Percentiles rank a stretch among this genome's conserved stretches.
Conservation (phyloP, 1,139 yeast species). For the Hyphopichia burtonii region DNA sequence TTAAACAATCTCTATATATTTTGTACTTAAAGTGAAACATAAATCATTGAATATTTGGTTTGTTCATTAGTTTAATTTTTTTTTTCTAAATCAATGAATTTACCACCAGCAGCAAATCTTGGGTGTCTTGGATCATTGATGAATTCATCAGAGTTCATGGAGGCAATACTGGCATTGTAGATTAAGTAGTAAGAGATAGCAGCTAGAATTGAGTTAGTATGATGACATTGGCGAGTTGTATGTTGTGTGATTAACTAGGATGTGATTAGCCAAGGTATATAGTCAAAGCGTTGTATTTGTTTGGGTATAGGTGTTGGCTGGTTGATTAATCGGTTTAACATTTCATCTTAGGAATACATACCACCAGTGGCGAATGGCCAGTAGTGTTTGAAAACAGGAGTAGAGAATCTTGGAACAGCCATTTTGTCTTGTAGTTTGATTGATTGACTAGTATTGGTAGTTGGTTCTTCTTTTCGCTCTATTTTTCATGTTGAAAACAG, state of each 20-base stretch:
- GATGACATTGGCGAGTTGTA: too few species aligned
- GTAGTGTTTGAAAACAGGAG: constrained; percentile 47
- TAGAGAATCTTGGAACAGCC: constrained; percentile 33
- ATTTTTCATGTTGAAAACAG: neutral
- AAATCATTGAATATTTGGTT: neutral
- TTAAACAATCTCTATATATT: neutral
- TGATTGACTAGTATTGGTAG: neutral
- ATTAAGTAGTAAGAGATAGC: constrained; percentile 43
- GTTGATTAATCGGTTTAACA: too few species aligned
- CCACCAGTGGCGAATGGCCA: constrained; percentile 55
- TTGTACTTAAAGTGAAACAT: neutral
- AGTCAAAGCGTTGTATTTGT: too few species aligned
- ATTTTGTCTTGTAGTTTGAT: neutral
- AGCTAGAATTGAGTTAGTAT: constrained; percentile 23
- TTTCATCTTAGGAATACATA: constrained; percentile 26
- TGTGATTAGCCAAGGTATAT: too few species aligned
- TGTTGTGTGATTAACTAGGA: too few species aligned
- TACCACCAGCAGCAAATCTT: constrained; percentile 51
- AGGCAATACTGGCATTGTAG: constrained; percentile 43
- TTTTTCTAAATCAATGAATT: constrained; percentile 49
- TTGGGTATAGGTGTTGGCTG: too few species aligned
- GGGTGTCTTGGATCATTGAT: constrained; percentile 57
- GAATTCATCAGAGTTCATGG: constrained; percentile 49
- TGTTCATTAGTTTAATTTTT: constrained; percentile 17
- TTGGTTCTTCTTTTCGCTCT: neutral